A percentile compares a stretch with the other conserved stretches of the same genome.
phyloP scores from a whole-genome alignment of 495 filamentous ascomycete species.

The Penicillium herquei region DNA sequence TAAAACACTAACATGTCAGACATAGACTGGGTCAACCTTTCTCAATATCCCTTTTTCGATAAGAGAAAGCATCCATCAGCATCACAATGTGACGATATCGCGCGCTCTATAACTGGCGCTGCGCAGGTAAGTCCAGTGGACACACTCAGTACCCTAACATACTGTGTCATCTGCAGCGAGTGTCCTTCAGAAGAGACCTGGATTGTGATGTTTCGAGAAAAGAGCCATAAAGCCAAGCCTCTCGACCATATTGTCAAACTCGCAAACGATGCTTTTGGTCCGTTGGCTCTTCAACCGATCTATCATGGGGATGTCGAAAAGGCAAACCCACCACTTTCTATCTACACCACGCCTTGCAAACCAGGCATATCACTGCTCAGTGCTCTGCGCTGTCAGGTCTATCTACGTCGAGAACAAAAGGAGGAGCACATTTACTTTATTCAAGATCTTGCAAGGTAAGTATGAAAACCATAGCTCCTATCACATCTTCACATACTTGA shows the following conservation, averaged over 20 bases:
- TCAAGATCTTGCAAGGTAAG: conserved; percentile 1
- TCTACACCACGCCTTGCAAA: conserved; percentile 2
- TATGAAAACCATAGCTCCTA: background rate
- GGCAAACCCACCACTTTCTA: background rate
- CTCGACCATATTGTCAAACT: background rate
- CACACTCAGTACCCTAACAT: background rate
- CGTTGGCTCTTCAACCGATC: background rate
- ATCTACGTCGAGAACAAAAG: background rate
- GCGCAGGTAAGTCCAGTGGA: conserved; percentile 1
- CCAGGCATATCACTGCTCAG: background rate
- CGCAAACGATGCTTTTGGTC: background rate
- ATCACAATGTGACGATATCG: conserved; percentile 1
- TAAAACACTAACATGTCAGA: background rate
- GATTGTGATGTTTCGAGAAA: conserved; percentile 1
- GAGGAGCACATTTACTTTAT: background rate
- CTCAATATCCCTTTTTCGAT: conserved; percentile 2
- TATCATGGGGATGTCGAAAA: background rate
- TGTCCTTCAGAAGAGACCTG: background rate
- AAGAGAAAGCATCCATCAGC: conserved; percentile 1
- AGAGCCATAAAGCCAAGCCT: background rate
- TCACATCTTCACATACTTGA: background rate
- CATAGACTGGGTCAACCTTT: background rate
- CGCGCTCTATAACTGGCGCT: background rate
- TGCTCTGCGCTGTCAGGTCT: background rate
- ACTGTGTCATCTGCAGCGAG: conserved; percentile 1